Base-by-base conservation (phyloP, 2,329 filamentous ascomycete species). In the Ophiostoma angusticollis region DNA sequence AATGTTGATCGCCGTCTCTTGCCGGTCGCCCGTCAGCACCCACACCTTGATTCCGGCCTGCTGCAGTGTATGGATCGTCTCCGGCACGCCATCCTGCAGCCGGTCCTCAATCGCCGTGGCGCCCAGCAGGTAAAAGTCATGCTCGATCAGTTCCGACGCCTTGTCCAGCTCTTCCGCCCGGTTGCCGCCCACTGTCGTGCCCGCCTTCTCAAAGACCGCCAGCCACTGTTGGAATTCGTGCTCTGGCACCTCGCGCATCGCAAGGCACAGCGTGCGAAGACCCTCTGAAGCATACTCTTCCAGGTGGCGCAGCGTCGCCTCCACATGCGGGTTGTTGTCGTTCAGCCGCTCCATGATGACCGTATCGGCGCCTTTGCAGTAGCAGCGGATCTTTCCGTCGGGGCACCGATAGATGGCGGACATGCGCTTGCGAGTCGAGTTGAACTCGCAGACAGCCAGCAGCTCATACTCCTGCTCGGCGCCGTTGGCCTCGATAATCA, bases 1-100 rank as follows among this genome's bases (percentile, higher is more conserved):
- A 49, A 98, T 98, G 58, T 98, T 98, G 72, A 98, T 98, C 41
- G 91, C 91, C 21, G 91, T 98, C 61, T 98, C 91, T 61, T 98
- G 93, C 52, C 91, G 77, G 65, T 98, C 91, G 51, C 91, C 91
- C 28, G 91, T 98, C 58, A 98, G 62, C 16, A 98, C 91, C 91
- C 91, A 98, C 40, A 98, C 80, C 62, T 98, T 98, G 68, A 98
- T 96, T 38, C 87, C 89, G 18, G 93, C 91, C 47, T 87, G 84
- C 59, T 98, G 93, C 21, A 98, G 68, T 0, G 91, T 98, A 58
- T 95, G 86, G 42, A 98, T 98, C 0, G 91, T 98, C 58, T 98
- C 91, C 2, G 91, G 91, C 13, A 98, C 91, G 39, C 93, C 91
- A 51, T 98, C 93, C 58, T 98, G 91, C 23, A 98, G 71, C 46